Evolutionary conservation across 495 filamentous ascomycete genomes (phyloP), one percentile per base, ranked within the genome.

Genomic region (Podospora didyma): DNA sequence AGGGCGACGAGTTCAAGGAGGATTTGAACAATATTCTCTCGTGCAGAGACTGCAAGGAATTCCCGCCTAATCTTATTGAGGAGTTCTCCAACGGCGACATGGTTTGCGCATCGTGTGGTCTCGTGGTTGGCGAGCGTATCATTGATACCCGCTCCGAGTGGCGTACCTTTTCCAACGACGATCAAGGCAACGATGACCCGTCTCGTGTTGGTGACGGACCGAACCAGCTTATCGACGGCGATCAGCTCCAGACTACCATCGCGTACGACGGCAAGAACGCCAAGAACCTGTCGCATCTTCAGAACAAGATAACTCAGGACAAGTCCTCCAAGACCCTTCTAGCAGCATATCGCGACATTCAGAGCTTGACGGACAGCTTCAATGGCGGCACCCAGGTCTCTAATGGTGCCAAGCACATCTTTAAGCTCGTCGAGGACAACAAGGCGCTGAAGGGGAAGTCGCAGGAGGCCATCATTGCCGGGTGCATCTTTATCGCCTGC

Each of bases 141-240:
- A 90, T 98, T 52, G 94, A 97, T 64, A 91, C 90, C 57, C 87
- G 95, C 49, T 96, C 91, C 49, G 94, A 98, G 76, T 98, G 94
- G 94, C 90, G 94, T 64, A 98, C 95, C 7, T 98, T 98, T 72
- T 88, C 90, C 56, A 97, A 96, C 73, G 94, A 98, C 63, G 95
- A 98, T 64, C 89, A 96, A 70, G 83, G 82, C 53, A 90, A 88
- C 68, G 94, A 97, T 61, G 94, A 98, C 68, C 94, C 94, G 1
- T 95, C 89, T 51, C 94, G 94, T 90, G 94, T 98, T 62, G 94
- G 94, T 73, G 94, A 97, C 49, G 90, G 84, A 0, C 82, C 84
- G 39, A 96, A 97, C 63, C 82, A 87, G 19, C 81, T 97, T 54
- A 81, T 96, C 39, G 91, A 96, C 63, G 95, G 93, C 46, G 86